Base-by-base conservation (phyloP, 495 filamentous ascomycete species). In the Neurospora tetrasperma region DNA sequence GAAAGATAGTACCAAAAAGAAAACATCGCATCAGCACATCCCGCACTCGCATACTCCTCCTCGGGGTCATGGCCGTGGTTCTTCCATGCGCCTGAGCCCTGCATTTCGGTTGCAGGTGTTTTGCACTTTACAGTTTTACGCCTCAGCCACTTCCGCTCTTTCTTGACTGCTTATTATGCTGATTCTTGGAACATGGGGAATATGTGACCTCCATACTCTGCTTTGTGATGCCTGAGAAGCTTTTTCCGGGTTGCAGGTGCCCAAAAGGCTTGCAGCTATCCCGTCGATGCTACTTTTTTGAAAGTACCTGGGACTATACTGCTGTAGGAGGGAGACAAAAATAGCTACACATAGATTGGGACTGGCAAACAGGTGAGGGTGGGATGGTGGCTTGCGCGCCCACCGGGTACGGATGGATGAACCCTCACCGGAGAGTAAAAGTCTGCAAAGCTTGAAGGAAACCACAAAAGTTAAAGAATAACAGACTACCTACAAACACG, bases 341-440 rank as follows among this genome's bases (percentile, higher is more conserved):
- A 73, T 73, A 73, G 72, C 72, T 73, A 71, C 69, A 71, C 23
- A 71, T 71, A 73, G 7, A 73, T 59, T 59, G 48, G 48, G 12
- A 27, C n/a, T 12, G 20, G 46, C 20, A 54, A 54, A 20, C 2
- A 20, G 46, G 20, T 27, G 12, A 54, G 18, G 46, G 10, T 27
- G n/a, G 20, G 42, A 27, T 27, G 4, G 48, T 59, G 48, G 48
- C 48, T 59, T 59, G 10, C 20, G 27, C 23, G 10, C 5, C 23
- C 27, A 59, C 11, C 20, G 27, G 48, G 23, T 59, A 59, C 48
- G 48, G 9, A 27, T 59, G 2, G 20, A 27, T 27, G 48, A 2
- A 59, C 20, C 20, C 27, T 27, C 9, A 41, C 40, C 48, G 11
- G 2, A 23, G 11, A 59, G 20, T 41, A 4, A 41, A 9, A 41